Evolutionary conservation across 371 early-diverging fungal species (phyloP).

Genomic region (Amoeboradix gromovi): DNA sequence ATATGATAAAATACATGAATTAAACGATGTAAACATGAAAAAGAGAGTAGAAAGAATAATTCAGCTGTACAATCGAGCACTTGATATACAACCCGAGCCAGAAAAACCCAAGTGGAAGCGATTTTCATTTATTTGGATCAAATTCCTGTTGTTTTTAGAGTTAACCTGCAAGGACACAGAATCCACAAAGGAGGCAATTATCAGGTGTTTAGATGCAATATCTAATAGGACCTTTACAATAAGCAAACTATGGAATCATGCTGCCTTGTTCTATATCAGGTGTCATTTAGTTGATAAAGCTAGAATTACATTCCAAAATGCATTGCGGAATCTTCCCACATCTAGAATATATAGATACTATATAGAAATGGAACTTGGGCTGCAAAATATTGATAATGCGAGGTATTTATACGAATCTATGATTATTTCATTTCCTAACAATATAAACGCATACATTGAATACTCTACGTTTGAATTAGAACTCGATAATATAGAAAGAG

Average conservation of each 20-base stretch:
- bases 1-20: slow-evolving; percentile 33
- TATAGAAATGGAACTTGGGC: slow-evolving; percentile 66
- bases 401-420: slow-evolving; percentile 60
- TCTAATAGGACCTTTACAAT: slow-evolving; percentile 82
- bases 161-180: slow-evolving; percentile 26
- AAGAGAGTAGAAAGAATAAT: slow-evolving; percentile 40
- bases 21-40: slow-evolving; percentile 47
- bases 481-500: slow-evolving; percentile 58
- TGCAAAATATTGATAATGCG: slow-evolving; percentile 78
- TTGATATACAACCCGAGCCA: slow-evolving; percentile 41
- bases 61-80: slow-evolving; percentile 81
- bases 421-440: slow-evolving; percentile 47
- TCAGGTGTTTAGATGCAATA: slow-evolving; percentile 43
- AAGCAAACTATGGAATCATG: slow-evolving; percentile 76
- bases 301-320: slow-evolving; percentile 50
- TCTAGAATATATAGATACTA: slow-evolving; percentile 67
- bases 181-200: slow-evolving; percentile 54
- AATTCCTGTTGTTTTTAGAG: slow-evolving; percentile 84
- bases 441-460: slow-evolving; percentile 72
- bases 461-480: slow-evolving; percentile 61
- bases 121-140: slow-evolving; percentile 91
- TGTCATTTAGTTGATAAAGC: slow-evolving; percentile 36
- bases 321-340: slow-evolving; percentile 46
- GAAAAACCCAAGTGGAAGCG: slow-evolving; percentile 83
- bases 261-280: slow-evolving; percentile 67